A percentile compares a stretch with the other conserved stretches of the same genome.
phyloP scores from a whole-genome alignment of 192 early-diverging fungal species.

The Backusella circina region DNA sequence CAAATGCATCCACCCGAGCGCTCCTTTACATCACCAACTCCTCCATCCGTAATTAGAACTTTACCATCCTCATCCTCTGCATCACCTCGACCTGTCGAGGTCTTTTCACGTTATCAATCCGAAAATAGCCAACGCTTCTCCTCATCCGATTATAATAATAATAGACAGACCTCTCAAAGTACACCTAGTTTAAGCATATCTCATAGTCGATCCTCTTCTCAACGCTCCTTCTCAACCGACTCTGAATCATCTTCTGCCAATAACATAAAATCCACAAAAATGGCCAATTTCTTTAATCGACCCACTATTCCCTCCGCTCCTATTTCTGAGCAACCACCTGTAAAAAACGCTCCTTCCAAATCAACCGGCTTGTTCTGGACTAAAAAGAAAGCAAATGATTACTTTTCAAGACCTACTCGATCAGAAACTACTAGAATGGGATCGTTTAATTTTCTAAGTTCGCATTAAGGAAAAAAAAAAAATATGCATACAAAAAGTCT shows the following conservation, averaged over 20 bases:
- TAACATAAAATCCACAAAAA: neutral
- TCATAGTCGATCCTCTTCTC: neutral
- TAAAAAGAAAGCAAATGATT: conserved; percentile 1
- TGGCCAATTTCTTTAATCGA: neutral
- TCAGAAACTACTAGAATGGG: neutral
- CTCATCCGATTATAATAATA: neutral
- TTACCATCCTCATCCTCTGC: neutral
- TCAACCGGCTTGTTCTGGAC: neutral
- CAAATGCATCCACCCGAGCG: neutral
- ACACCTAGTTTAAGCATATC: neutral
- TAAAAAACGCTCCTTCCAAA: neutral
- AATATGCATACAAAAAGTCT: neutral
- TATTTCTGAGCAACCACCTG: neutral
- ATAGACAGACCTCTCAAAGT: neutral
- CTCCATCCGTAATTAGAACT: neutral
- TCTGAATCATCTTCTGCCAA: neutral
- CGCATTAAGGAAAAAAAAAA: neutral
- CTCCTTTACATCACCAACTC: neutral
- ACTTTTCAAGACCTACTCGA: neutral
- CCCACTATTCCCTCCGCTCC: neutral
- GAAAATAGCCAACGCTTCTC: neutral
- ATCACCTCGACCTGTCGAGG: neutral
- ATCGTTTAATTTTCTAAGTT: neutral
- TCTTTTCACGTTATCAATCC: neutral
- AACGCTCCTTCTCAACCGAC: neutral